These are phyloP conservation scores for Paramecium sexaurelia DNA, from an alignment of 73 alveolate species.

Conservation along the genomic window DNA sequence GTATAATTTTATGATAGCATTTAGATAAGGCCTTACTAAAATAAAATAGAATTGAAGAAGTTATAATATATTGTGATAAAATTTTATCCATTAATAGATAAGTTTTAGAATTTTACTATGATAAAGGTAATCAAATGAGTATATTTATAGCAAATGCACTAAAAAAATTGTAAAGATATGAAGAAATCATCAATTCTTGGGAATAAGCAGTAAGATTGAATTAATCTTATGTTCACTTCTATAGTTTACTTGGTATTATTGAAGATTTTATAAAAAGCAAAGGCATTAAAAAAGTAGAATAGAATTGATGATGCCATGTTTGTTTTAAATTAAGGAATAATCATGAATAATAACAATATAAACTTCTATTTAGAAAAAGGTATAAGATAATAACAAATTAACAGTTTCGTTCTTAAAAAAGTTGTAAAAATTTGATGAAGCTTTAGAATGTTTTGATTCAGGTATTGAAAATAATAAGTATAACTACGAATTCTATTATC, in stretches of 20 bases:
- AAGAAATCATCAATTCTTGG: background rate
- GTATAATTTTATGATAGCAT: background rate
- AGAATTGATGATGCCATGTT: background rate
- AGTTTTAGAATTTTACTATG: background rate
- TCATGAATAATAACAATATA: background rate
- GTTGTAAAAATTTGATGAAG: background rate
- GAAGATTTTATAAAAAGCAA: background rate
- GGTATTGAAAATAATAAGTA: background rate
- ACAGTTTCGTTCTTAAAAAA: background rate
- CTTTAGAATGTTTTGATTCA: background rate
- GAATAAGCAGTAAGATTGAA: background rate
- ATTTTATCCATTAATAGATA: background rate
- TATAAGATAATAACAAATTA: background rate
- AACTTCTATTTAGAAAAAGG: background rate
- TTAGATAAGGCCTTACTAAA: background rate
- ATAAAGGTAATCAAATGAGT: background rate
- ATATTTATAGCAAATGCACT: background rate
- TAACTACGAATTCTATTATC: background rate
- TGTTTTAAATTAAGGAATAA: background rate
- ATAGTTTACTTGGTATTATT: background rate
- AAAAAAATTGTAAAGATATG: background rate
- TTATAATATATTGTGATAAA: background rate
- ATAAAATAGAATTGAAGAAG: background rate
- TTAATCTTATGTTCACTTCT: background rate
- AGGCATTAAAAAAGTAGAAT: background rate